Base-by-base conservation (phyloP, 2,329 filamentous ascomycete genomes). In the Chlorencoelia australis region DNA sequence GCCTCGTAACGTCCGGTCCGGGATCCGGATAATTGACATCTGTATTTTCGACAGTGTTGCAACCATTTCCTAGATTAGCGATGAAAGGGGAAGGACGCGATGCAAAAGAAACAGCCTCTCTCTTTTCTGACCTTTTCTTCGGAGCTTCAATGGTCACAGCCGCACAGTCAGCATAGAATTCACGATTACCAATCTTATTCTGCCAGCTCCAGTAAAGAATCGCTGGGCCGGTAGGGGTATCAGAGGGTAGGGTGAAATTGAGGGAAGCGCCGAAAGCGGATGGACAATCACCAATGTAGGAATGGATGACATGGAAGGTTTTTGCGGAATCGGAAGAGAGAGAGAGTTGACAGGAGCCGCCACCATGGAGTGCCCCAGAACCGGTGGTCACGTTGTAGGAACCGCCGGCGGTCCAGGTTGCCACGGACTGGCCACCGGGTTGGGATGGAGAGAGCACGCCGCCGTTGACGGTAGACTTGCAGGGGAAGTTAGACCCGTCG, bases 131-230 rank as follows among this genome's bases (percentile, higher is more conserved):
- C 17, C n/a, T 16, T 15, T 6, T 16, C 5, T n/a, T 14, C 18
- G 4, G 2, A 13, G 43, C 43, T 5, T 45, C 48, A 35, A 79
- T 70, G 17, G 65, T 65, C 21, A 79, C 67, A 7, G 65, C 63
- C 0, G 74, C 75, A 44, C 75, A 80, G 52, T 78, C 75, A 72
- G 77, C 76, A 60, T 81, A 81, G 64, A 77, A 75, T 48, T 79
- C 75, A 13, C 74, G 64, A 48, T 78, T 78, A 2, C 74, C 74
- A 17, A 71, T 49, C 38, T 64, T 61, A 52, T 75, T 75, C 53
- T 71, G 73, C 69, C 69, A 73, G 4, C 67, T 71, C 76, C 75
- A 58, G 1, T 48, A 47, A 14, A 57, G 52, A 7, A 57, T 32
- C 2, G 52, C 50, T 1, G 15, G 13, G 11, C 48, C 51, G 14